Percentiles rank a stretch among this genome's conserved stretches.
These are phyloP conservation scores for Acorus calamus DNA, from an alignment of 106 monocot species.

Conservation along the genomic window DNA sequence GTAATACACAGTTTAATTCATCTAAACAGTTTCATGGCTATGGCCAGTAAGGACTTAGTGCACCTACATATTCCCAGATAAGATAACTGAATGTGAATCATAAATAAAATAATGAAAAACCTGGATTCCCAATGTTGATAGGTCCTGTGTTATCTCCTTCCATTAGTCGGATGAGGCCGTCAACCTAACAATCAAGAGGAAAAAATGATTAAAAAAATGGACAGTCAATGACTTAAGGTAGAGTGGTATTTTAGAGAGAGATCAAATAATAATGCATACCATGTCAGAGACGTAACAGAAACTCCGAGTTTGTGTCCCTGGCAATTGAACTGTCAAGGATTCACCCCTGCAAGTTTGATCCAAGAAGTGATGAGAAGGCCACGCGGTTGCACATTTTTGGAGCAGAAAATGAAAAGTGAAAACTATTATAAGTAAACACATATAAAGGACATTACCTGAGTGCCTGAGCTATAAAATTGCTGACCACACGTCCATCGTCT, in stretches of 20 bases:
- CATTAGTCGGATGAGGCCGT: no score
- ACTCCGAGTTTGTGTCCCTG: no score
- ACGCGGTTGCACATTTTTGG: neutral
- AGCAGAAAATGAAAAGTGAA: neutral
- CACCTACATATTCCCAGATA: no score
- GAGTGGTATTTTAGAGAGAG: neutral
- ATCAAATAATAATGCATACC: neutral
- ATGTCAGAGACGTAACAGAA: no score
- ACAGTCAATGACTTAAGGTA: no score
- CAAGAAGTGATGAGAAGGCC: neutral
- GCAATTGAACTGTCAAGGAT: no score
- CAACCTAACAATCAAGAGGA: neutral
- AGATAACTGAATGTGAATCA: no score
- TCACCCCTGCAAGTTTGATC: neutral
- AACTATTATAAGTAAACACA: neutral
- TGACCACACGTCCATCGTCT: slow-evolving; percentile 68
- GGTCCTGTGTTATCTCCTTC: no score
- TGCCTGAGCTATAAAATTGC: slow-evolving; percentile 98
- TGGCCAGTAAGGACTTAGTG: neutral
- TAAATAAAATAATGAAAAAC: no score
- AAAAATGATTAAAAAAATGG: neutral
- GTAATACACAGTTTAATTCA: no score
- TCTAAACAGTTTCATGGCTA: no score
- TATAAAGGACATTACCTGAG: slow-evolving; percentile 31
- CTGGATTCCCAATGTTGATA: no score